phyloP scores from a whole-genome alignment of 345 rosid genomes.

The Euphorbia lathyris region DNA sequence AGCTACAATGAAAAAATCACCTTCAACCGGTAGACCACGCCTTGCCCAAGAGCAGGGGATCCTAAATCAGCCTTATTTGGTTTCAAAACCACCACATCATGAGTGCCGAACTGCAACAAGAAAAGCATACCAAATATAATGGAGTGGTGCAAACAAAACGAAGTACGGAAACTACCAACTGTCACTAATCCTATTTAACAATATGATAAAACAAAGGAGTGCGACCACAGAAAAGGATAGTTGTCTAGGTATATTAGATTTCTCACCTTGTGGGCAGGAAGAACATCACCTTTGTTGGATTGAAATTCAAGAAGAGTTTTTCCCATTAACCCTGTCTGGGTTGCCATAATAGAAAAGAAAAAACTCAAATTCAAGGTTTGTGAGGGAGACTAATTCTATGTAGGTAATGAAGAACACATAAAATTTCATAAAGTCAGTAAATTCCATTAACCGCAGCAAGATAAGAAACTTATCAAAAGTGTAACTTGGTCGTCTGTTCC shows the following conservation, averaged over 20 bases:
- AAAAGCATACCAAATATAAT: background rate
- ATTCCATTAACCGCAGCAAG: too few species aligned
- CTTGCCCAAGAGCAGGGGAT: conserved; percentile 90
- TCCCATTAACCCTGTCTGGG: conserved; percentile 87
- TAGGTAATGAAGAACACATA: background rate
- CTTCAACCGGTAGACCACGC: conserved; percentile 85
- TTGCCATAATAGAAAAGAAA: conserved; percentile 9
- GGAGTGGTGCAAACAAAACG: background rate
- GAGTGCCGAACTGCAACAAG: conserved; percentile 66
- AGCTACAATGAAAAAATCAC: conserved; percentile 27
- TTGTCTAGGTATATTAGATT: background rate
- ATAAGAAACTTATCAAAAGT: background rate
- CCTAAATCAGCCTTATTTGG: conserved; percentile 82
- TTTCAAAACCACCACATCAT: conserved; percentile 85
- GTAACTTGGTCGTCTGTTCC: background rate
- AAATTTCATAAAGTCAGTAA: background rate
- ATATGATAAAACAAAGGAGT: background rate
- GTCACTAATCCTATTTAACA: background rate
- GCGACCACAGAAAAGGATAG: too few species aligned
- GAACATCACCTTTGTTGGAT: conserved; percentile 88
- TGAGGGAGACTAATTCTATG: background rate
- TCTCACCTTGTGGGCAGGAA: conserved; percentile 86
- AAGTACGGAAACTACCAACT: background rate
- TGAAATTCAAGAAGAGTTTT: conserved; percentile 85
- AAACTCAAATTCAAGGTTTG: background rate